A percentile compares a stretch with the other conserved stretches of the same genome.
These are phyloP conservation scores for Colletotrichum sp. DNA, from an alignment of 2,329 filamentous ascomycete species.

Conservation along the genomic window DNA sequence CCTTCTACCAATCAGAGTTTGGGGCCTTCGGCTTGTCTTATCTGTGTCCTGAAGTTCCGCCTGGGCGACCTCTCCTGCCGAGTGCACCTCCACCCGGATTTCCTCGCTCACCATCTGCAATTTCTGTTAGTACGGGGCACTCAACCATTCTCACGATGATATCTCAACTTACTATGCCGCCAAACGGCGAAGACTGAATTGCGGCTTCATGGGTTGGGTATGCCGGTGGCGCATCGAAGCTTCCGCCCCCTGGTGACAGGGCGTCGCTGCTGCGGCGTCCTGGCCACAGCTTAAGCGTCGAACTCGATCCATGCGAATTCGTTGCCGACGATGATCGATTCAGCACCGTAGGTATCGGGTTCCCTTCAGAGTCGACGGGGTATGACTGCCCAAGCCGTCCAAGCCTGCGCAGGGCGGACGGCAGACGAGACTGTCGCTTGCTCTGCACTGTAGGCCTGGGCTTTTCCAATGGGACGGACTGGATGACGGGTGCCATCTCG, in stretches of 20 bases:
- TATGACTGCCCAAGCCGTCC: conserved; percentile 12
- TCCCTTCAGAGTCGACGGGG: conserved; percentile 33
- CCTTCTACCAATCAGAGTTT: not conserved
- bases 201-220: conserved; percentile 20
- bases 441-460: conserved; percentile 20
- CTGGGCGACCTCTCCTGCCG: conserved; percentile 18
- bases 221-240: conserved; percentile 17
- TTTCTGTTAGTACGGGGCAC: not conserved
- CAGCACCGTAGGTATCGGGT: conserved; percentile 29
- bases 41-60: conserved; percentile 23
- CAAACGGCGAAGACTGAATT: conserved; percentile 34
- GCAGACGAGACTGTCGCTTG: not conserved
- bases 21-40: conserved; percentile 18
- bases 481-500: conserved; percentile 60
- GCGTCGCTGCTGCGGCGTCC: conserved; percentile 23
- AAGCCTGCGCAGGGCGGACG: conserved; percentile 2
- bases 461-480: conserved; percentile 30
- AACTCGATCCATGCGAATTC: conserved; percentile 32
- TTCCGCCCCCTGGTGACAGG: conserved; percentile 9
- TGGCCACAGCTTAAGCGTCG: conserved; percentile 37
- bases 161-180: conserved; percentile 59
- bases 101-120: conserved; percentile 54
- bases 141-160: not conserved
- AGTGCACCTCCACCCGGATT: conserved; percentile 57
- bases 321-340: conserved; percentile 26